Evolutionary conservation across 108 stramenopile genomes (phyloP).

Genomic region (Nitzschia sp.): DNA sequence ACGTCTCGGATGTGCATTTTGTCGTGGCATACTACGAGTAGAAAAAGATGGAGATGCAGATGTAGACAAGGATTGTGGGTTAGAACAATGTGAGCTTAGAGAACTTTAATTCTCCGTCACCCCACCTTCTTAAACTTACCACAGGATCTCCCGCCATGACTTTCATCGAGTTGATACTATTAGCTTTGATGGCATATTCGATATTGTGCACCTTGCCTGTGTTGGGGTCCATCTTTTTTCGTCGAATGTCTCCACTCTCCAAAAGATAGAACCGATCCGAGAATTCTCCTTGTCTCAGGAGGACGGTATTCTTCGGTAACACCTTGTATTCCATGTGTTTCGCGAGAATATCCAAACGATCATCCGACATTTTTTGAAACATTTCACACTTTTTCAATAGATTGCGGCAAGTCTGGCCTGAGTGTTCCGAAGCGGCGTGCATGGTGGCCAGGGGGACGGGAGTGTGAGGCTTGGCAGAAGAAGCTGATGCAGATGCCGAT

Average conservation of each 20-base stretch:
- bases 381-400: conserved; percentile 47
- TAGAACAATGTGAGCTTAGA: background rate
- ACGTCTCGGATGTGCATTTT: conserved; percentile 33
- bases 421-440: conserved; percentile 16
- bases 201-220: conserved; percentile 38
- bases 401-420: conserved; percentile 26
- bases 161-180: conserved; percentile 46
- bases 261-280: conserved; percentile 46
- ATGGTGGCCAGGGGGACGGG: conserved; percentile 13
- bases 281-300: conserved; percentile 37
- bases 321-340: conserved; percentile 34
- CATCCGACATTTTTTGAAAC: conserved; percentile 43
- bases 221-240: conserved; percentile 26
- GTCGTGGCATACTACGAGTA: conserved; percentile 26
- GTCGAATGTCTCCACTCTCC: conserved; percentile 40
- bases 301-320: conserved; percentile 23
- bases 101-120: no score
- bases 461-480: background rate
- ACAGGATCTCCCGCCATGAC: conserved; percentile 40
- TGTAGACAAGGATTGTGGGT: background rate
- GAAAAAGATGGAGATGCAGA: background rate
- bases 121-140: no score
- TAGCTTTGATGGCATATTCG: conserved; percentile 51
- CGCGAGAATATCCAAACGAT: conserved; percentile 23
- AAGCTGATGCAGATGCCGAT: background rate